Percentiles rank a stretch among this genome's conserved stretches.
These are phyloP conservation scores for Arthrobotrys sinensis DNA, from an alignment of 2,329 filamentous ascomycete species.

Conservation along the genomic window DNA sequence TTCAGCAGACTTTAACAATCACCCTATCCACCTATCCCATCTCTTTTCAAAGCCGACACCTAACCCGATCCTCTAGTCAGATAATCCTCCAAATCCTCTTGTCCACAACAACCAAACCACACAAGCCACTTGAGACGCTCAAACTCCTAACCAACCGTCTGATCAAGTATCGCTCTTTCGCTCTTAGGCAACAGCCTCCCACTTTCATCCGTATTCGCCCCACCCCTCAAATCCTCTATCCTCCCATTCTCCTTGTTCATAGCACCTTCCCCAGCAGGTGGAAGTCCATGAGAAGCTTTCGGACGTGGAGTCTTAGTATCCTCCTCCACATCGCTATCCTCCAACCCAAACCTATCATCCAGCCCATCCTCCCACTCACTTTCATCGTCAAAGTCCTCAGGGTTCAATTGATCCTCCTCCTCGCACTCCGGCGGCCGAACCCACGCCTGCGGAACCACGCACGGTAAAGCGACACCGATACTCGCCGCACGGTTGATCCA, in stretches of 20 bases:
- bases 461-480: constrained; percentile 84
- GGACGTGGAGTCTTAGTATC: constrained; percentile 22
- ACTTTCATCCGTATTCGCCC: constrained; percentile 17
- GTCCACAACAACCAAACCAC: constrained; percentile 22
- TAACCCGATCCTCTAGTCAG: neutral
- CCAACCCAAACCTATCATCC: constrained; percentile 48
- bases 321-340: constrained; percentile 41
- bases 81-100: constrained; percentile 32
- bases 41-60: too few relatives aligned
- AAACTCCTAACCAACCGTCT: constrained; percentile 48
- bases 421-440: constrained; percentile 83
- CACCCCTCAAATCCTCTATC: constrained; percentile 9
- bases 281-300: neutral
- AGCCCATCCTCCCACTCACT: constrained; percentile 52
- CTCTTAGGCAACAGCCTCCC: constrained; percentile 49
- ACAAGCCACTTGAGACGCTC: constrained; percentile 7
- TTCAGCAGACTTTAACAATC: too few relatives aligned
- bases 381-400: constrained; percentile 52
- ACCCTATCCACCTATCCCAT: too few relatives aligned
- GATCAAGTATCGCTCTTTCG: constrained; percentile 44
- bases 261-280: neutral
- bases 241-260: constrained; percentile 31
- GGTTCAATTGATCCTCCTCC: constrained; percentile 56
- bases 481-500: constrained; percentile 90
- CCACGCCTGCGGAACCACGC: constrained; percentile 86